Evolutionary conservation across 106 monocot genomes (phyloP).

Genomic region (Alisma plantagoaquatica): DNA sequence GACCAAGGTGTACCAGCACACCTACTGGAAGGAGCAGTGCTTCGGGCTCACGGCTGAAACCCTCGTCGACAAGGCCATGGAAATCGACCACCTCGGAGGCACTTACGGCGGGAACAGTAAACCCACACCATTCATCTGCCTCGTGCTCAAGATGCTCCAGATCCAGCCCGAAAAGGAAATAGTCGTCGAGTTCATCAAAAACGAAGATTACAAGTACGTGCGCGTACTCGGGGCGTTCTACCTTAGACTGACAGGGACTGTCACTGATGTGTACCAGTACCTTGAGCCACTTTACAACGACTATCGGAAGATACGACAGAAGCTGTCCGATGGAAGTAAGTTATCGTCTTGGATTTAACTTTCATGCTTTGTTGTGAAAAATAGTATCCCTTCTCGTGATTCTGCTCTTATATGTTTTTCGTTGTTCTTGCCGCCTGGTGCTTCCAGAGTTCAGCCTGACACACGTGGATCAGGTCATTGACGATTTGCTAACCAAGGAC

Average conservation of each 20-base stretch:
- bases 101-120: constrained; percentile 74
- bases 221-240: constrained; percentile 85
- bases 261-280: constrained; percentile 87
- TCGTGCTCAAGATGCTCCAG: constrained; percentile 97
- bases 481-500: constrained; percentile 76
- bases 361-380: not conserved
- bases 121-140: constrained; percentile 93
- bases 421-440: not conserved
- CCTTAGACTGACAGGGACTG: constrained; percentile 64
- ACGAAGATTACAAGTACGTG: constrained; percentile 88
- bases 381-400: not conserved
- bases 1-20: constrained; percentile 83
- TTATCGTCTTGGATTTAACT: not conserved
- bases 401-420: not conserved
- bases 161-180: constrained; percentile 99
- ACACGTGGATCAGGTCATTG: constrained; percentile 91
- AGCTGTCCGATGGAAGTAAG: constrained; percentile 65
- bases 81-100: constrained; percentile 89
- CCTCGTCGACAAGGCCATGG: constrained; percentile 99
- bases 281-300: constrained; percentile 93
- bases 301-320: constrained; percentile 67
- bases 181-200: constrained; percentile 97
- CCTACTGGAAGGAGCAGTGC: constrained; percentile 99
- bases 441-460: constrained; percentile 48
- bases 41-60: constrained; percentile 97